phyloP scores from a whole-genome alignment of 306 rosid species.

The Quercus parvula region DNA sequence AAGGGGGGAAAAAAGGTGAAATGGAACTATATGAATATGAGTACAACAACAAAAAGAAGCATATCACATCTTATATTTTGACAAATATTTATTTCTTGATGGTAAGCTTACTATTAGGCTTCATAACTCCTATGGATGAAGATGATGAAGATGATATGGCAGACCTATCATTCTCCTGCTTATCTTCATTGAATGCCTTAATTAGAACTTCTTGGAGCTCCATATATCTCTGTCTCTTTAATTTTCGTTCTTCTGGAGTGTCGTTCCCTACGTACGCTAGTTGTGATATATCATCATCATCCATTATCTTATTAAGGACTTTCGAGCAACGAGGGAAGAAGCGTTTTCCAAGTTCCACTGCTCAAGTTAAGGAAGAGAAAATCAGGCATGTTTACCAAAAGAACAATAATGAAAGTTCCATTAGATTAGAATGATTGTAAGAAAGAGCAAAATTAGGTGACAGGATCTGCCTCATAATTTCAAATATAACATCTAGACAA shows the following conservation, averaged over 20 bases:
- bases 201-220: slow-evolving; percentile 56
- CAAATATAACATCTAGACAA: neutral
- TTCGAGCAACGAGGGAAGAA: slow-evolving; percentile 76
- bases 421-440: neutral
- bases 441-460: neutral
- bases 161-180: slow-evolving; percentile 45
- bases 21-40: neutral
- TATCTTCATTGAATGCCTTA: slow-evolving; percentile 64
- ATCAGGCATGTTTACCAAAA: neutral
- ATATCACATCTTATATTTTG: neutral
- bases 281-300: slow-evolving; percentile 54
- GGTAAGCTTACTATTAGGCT: slow-evolving; percentile 19
- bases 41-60: neutral
- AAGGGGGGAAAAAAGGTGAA: neutral
- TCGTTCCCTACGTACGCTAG: slow-evolving; percentile 46
- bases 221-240: slow-evolving; percentile 44
- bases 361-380: slow-evolving; percentile 15
- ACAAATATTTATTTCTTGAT: slow-evolving; percentile 12
- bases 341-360: slow-evolving; percentile 69
- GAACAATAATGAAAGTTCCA: no score
- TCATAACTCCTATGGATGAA: slow-evolving; percentile 40
- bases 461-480: neutral
- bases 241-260: slow-evolving; percentile 38
- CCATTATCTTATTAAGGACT: slow-evolving; percentile 69
- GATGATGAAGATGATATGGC: slow-evolving; percentile 59